Conservation (phyloP, 305 asterid species). For the Salvia sclarea region DNA sequence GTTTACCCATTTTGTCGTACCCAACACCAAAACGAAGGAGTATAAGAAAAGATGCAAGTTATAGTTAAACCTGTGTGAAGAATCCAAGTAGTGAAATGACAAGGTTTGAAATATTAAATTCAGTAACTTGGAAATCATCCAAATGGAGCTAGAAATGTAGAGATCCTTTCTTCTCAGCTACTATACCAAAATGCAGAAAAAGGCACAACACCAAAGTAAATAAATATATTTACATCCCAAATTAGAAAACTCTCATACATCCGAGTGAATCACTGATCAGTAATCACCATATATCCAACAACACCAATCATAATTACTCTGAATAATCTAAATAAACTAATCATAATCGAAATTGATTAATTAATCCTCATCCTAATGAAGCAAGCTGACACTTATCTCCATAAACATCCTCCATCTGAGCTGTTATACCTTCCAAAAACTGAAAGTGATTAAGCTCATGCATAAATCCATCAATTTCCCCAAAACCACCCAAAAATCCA, state of each 20-base stretch:
- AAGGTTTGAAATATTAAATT: not conserved
- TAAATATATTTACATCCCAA: slow-evolving; percentile 28
- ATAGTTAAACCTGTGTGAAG: not conserved
- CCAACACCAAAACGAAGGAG: too few species aligned
- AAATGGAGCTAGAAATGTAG: slow-evolving; percentile 27
- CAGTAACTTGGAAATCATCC: slow-evolving; percentile 29
- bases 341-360: not conserved
- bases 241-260: slow-evolving; percentile 15
- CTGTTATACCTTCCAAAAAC: slow-evolving; percentile 41
- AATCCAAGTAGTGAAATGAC: not conserved
- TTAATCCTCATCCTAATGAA: not conserved
- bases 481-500: slow-evolving; percentile 69
- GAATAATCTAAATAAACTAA: not conserved
- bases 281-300: not conserved
- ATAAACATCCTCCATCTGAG: slow-evolving; percentile 35
- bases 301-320: not conserved
- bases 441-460: slow-evolving; percentile 61
- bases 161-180: not conserved
- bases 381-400: slow-evolving; percentile 4
- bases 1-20: too few species aligned
- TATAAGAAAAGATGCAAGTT: too few species aligned
- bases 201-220: not conserved
- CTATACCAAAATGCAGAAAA: slow-evolving; percentile 5
- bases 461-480: slow-evolving; percentile 65
- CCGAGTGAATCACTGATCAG: not conserved